Percentiles rank a stretch among this genome's conserved stretches.
Conservation (phyloP, 2,329 filamentous ascomycete species). For the Pseudopithomyces maydicus region DNA sequence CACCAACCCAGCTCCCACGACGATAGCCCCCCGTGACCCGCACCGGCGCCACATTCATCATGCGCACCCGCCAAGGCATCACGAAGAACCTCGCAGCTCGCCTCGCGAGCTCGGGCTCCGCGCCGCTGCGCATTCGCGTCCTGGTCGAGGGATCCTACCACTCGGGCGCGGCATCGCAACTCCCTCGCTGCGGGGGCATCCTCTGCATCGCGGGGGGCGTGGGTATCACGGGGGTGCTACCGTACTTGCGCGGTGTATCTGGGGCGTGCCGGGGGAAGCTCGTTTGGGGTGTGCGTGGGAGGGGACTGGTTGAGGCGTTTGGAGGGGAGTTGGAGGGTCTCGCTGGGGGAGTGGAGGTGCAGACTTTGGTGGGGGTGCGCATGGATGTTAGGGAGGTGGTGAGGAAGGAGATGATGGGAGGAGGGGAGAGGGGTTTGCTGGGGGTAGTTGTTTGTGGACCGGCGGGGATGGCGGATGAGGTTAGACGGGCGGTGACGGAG, state of each 20-base stretch:
- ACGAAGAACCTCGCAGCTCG: background rate
- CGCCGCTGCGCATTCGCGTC: conserved; percentile 30
- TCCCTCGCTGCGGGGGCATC: conserved; percentile 37
- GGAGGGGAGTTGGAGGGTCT: background rate
- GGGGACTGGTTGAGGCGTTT: background rate
- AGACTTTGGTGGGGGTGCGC: background rate
- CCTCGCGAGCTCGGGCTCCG: background rate
- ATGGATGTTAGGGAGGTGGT: background rate
- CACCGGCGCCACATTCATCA: background rate
- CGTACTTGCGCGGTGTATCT: conserved; percentile 24
- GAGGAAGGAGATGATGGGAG: background rate
- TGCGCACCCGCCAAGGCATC: background rate
- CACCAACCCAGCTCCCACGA: too few species aligned
- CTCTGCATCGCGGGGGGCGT: conserved; percentile 56
- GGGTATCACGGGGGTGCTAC: conserved; percentile 54
- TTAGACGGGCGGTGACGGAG: background rate
- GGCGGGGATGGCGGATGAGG: background rate
- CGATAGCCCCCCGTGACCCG: too few species aligned
- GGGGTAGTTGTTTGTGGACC: background rate
- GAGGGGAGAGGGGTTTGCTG: background rate
- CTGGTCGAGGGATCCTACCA: background rate
- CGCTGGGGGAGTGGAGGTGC: background rate
- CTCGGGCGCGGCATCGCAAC: conserved; percentile 17
- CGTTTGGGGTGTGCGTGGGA: background rate
- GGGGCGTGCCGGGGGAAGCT: background rate